These are phyloP conservation scores for Ganoderma lucidum DNA, from an alignment of 1,284 basidiomycete genomes.

Conservation along the genomic window DNA sequence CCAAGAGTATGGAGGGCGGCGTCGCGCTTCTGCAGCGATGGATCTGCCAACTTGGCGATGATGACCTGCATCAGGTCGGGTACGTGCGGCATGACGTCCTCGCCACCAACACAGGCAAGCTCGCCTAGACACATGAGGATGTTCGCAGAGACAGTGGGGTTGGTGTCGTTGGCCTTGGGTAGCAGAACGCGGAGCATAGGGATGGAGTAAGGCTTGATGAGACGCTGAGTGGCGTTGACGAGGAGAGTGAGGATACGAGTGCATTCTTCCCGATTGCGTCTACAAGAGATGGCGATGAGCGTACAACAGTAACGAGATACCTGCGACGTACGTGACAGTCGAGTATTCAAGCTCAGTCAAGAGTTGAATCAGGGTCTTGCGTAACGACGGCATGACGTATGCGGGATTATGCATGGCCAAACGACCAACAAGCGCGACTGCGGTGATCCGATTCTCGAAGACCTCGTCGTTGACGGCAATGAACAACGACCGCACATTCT, in stretches of 20 bases:
- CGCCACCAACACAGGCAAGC: slow-evolving; percentile 92
- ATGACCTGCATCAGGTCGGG: slow-evolving; percentile 92
- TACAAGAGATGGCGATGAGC: slow-evolving; percentile 37
- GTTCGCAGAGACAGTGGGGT: slow-evolving; percentile 90
- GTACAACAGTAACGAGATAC: not conserved
- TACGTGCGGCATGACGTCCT: slow-evolving; percentile 88
- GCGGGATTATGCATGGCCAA: slow-evolving; percentile 97
- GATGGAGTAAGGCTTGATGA: slow-evolving; percentile 98
- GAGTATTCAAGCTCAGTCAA: slow-evolving; percentile 98
- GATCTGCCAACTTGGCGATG: slow-evolving; percentile 88
- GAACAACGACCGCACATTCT: slow-evolving; percentile 96
- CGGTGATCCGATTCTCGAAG: slow-evolving; percentile 92
- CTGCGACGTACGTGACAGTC: slow-evolving; percentile 71
- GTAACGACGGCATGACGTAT: slow-evolving; percentile 97
- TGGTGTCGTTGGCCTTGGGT: slow-evolving; percentile 86
- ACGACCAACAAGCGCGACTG: slow-evolving; percentile 92
- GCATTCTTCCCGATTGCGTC: slow-evolving; percentile 91
- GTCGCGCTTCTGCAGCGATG: slow-evolving; percentile 88
- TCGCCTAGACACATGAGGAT: slow-evolving; percentile 97
- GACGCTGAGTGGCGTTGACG: slow-evolving; percentile 89
- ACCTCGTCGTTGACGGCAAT: slow-evolving; percentile 98
- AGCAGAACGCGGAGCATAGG: slow-evolving; percentile 95
- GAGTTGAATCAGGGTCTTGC: slow-evolving; percentile 96
- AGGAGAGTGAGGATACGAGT: slow-evolving; percentile 88
- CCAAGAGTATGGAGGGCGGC: slow-evolving; percentile 95